Evolutionary conservation across 192 early-diverging fungal species (phyloP).

Genomic region (Coemansia sp.): DNA sequence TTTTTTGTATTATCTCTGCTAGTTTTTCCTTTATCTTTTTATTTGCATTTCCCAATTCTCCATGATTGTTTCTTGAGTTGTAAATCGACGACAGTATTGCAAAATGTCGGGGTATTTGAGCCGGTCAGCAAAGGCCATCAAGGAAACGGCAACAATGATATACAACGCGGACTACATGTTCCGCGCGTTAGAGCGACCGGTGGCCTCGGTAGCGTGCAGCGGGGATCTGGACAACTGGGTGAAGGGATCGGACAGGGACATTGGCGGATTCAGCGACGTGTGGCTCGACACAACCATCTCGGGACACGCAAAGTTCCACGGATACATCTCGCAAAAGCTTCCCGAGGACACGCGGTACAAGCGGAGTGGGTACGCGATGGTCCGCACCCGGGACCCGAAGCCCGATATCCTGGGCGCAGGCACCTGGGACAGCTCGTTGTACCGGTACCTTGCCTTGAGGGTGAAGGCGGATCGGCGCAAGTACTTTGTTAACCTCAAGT

Average conservation of each 20-base stretch:
- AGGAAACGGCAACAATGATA: constrained; percentile 25
- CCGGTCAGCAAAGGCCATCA: constrained; percentile 36
- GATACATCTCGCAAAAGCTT: constrained; percentile 76
- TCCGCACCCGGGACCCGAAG: constrained; percentile 72
- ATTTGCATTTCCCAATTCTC: background rate
- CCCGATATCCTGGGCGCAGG: constrained; percentile 74
- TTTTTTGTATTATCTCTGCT: background rate
- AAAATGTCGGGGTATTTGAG: constrained; percentile 29
- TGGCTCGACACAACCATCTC: constrained; percentile 71
- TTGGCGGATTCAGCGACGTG: constrained; percentile 82
- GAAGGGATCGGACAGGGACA: constrained; percentile 88
- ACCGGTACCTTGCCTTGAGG: constrained; percentile 79
- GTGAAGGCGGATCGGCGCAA: constrained; percentile 80
- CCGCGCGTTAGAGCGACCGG: constrained; percentile 72
- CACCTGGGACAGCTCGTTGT: constrained; percentile 83
- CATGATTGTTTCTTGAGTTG: background rate
- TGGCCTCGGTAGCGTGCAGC: constrained; percentile 65
- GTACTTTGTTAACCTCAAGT: constrained; percentile 93
- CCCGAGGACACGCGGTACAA: constrained; percentile 71
- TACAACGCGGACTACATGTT: constrained; percentile 47
- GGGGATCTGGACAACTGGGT: constrained; percentile 74
- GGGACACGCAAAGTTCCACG: constrained; percentile 73
- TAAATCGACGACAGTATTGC: background rate
- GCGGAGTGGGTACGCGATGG: constrained; percentile 90
- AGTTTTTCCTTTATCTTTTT: background rate